Base-by-base conservation (phyloP, 1,284 basidiomycete genomes). In the Singerocomus inundabilis region DNA sequence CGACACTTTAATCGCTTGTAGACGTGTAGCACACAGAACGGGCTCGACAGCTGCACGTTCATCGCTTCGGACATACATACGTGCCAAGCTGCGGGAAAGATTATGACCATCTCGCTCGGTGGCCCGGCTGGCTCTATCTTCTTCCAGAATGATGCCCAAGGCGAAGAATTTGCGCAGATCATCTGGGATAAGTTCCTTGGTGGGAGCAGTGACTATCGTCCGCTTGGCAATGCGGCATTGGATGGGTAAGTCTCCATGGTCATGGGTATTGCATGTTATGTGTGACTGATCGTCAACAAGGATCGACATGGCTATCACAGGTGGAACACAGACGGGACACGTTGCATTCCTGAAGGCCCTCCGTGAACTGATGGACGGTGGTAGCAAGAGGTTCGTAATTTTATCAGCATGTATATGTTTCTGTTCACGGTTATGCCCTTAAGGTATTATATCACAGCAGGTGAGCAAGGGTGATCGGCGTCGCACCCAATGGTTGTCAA, bases 171-270 rank as follows among this genome's bases (percentile, higher is more conserved):
- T 54, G 83, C 80, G 1, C 71, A 80, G 32, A 77, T 72, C 0
- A 75, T 87, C 37, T 87, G 84, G 85, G 74, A 86, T 60, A 46
- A 82, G 10, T 85, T 86, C 71, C 72, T 87, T 7, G 84, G 82
- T 25, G 84, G 67, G 18, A 45, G 49, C 10, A 70, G 68, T 13
- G 29, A 11, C 28, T 75, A 75, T 0, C 71, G 84, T 44, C 85
- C 84, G 0, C 86, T 86, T 57, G 84, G 85, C 18, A 55, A 60
- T 30, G 84, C 80, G 9, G 78, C 85, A 10, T 73, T 87, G 7
- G 85, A 87, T 57, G 85, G 84, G 81, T 82, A 54, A 43, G 73
- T 7, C 6, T 41, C 1, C 12, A 13, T 37, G 6, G 1, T 32
- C n/a, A 24, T 7, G 5, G 1, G 4, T 18, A 21, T 40, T n/a